Evolutionary conservation across 139 green algal genomes (phyloP), one percentile per base, ranked within the genome.

Genomic region (Deuterostichococcus epilithicus): DNA sequence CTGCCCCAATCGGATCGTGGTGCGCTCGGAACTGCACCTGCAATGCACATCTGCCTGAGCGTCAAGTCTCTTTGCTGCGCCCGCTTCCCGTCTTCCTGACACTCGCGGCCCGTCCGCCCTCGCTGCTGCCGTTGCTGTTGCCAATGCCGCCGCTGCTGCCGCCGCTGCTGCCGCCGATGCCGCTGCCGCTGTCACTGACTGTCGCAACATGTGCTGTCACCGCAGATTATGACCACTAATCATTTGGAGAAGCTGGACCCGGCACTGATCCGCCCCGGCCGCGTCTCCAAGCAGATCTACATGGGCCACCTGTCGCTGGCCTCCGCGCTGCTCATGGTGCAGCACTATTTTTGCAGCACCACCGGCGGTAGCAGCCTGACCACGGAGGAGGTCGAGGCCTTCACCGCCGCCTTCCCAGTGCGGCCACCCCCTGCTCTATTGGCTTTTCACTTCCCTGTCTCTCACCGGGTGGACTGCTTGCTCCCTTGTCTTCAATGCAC

Each of bases 161-260:
- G n/a, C n/a, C n/a, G n/a, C n/a, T 52, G 42, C 42, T 52, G 42
- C 42, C 8, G 42, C n/a, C n/a, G n/a, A n/a, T n/a, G n/a, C n/a
- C n/a, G n/a, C n/a, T n/a, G n/a, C n/a, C n/a, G n/a, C n/a, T n/a
- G n/a, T n/a, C n/a, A n/a, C n/a, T n/a, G n/a, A 13, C 42, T 52
- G 42, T 13, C 8, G 42, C 42, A 52, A 13, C 8, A 8, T 52
- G 42, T 23, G 42, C 42, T 13, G 13, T 52, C 10, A 8, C 10
- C 52, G 26, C 18, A 13, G 28, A 52, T 80, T 8, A 72, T 80
- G 68, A 80, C 91, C 28, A 96, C 91, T 68, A 96, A 96, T 70
- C 81, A 90, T 20, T 90, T 90, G 13, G 85, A 90, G 42, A 78
- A 86, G 30, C 68, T 96, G 36, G 91, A 96, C 77, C 85, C 86